phyloP scores from a whole-genome alignment of 495 filamentous ascomycete species.

The Podospora sp. region DNA sequence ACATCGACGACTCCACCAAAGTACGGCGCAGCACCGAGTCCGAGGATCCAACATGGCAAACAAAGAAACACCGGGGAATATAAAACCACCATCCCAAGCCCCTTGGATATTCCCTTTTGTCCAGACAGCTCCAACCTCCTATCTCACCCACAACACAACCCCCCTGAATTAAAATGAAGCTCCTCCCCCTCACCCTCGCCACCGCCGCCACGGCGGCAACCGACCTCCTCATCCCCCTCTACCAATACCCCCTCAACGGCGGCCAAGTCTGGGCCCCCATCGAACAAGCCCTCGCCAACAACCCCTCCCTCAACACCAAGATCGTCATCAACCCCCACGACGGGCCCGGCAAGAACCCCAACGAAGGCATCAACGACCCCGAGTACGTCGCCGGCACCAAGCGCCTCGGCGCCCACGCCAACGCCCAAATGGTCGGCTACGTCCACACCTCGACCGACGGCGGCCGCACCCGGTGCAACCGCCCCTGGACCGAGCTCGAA shows the following conservation, averaged over 20 bases:
- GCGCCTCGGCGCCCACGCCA: slow-evolving; percentile 45
- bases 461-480: slow-evolving; percentile 23
- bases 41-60: no score
- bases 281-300: slow-evolving; percentile 14
- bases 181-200: background rate
- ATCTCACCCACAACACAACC: no score
- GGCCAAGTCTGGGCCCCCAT: slow-evolving; percentile 42
- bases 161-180: slow-evolving; percentile 7
- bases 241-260: slow-evolving; percentile 46
- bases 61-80: no score
- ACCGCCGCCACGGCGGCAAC: slow-evolving; percentile 28
- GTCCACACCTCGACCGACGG: slow-evolving; percentile 43
- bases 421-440: slow-evolving; percentile 54
- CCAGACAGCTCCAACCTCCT: no score
- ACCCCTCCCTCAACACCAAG: slow-evolving; percentile 42
- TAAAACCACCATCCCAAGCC: no score
- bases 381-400: slow-evolving; percentile 40
- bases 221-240: slow-evolving; percentile 53
- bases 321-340: slow-evolving; percentile 52
- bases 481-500: slow-evolving; percentile 35
- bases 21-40: no score
- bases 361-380: slow-evolving; percentile 5
- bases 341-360: slow-evolving; percentile 45
- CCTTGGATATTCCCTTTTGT: no score
- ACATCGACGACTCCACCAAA: no score